phyloP scores from a whole-genome alignment of 345 rosid genomes.

The Salix viminalis region DNA sequence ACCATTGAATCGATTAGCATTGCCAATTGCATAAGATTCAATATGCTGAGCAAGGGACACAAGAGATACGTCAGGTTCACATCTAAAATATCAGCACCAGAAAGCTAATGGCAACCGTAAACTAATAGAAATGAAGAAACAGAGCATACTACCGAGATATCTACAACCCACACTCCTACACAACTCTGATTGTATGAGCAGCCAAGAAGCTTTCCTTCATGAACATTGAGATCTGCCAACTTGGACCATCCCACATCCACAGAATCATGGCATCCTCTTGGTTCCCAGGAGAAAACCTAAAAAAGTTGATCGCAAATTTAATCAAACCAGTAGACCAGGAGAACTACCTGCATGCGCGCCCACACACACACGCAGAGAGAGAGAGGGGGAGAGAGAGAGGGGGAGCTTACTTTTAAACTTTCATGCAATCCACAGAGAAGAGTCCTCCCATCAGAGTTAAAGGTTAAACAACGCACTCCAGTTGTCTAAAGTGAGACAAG shows the following conservation, averaged over 20 bases:
- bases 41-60: constrained; percentile 46
- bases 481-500: constrained; percentile 45
- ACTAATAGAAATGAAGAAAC: constrained; percentile 3
- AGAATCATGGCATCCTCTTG: constrained; percentile 74
- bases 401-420: constrained; percentile 63
- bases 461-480: constrained; percentile 90
- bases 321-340: constrained; percentile 12
- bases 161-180: constrained; percentile 99
- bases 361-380: not conserved
- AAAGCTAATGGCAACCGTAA: constrained; percentile 10
- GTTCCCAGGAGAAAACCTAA: constrained; percentile 97
- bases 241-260: constrained; percentile 99
- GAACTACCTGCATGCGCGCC: not conserved
- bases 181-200: constrained; percentile 98
- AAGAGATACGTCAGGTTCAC: constrained; percentile 8
- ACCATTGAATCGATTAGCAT: constrained; percentile 41
- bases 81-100: constrained; percentile 12
- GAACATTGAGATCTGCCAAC: constrained; percentile 89
- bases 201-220: constrained; percentile 96
- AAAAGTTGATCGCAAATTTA: constrained; percentile 14
- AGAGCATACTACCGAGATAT: constrained; percentile 66
- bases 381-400: not conserved
- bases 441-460: constrained; percentile 92
- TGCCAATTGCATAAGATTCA: constrained; percentile 66
- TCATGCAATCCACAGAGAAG: constrained; percentile 94